Evolutionary conservation across 1,284 basidiomycete species (phyloP), one percentile per base, ranked within the genome.

Genomic region (Heterobasidion parviporum): DNA sequence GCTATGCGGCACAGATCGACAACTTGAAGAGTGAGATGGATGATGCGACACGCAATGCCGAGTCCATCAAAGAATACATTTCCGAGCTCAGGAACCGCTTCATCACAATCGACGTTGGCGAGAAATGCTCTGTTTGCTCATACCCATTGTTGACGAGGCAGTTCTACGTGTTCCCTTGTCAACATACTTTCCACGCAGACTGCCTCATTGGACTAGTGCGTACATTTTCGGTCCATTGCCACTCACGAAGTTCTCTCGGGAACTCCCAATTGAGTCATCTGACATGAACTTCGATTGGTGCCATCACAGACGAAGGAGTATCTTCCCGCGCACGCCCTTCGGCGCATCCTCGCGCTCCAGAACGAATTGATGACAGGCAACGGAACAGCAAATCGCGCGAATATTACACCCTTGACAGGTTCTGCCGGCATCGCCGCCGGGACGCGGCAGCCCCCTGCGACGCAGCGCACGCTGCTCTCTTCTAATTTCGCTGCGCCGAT

Each of bases 91-190:
- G 87, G 67, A 88, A 87, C 61, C 86, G 97, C n/a, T 98, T 98
- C 68, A 85, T 99, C 51, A 94, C 93, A 0, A 85, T 99, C 57
- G 92, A 97, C 63, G 81, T 86, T 16, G 84, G 83, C 58, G 95
- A 98, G 64, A 82, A 83, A 62, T 99, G 97, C 66, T 87, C 87
- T 26, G 78, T 81, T 45, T 99, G 97, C 71, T 79, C 80, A 12
- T 77, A 82, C 58, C 75, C 83, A 43, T 76, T 99, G 54, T 72
- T 97, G 52, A 87, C 85, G 33, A 77, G 97, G 57, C 94, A 97
- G 67, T 98, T 98, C 70, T 99, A 99, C 72, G 92, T 97, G 50
- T 99, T 99, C 75, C 95, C 95, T 9, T 99, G 97, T 71, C 91
- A 95, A 64, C 95, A 98, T 67, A 84, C 86, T 9, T 97, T 97